Percentiles rank a stretch among this genome's conserved stretches.
phyloP scores from a whole-genome alignment of 768 basidiomycete species.

The Kwoniella pini region DNA sequence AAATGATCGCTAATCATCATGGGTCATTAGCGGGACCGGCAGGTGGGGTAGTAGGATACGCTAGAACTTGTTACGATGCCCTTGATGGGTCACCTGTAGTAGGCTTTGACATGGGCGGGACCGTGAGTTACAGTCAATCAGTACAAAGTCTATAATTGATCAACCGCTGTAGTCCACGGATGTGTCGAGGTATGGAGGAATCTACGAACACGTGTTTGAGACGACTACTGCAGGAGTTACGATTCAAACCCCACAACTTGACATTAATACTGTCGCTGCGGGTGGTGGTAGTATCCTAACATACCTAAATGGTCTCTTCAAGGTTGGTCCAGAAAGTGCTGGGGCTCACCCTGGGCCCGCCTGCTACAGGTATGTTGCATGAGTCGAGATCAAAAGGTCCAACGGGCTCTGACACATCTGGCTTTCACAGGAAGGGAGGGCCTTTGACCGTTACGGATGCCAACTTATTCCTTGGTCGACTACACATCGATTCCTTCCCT shows the following conservation, averaged over 20 bases:
- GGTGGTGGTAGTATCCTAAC: conserved; percentile 88
- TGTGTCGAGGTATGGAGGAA: conserved; percentile 86
- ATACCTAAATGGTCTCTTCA: conserved; percentile 86
- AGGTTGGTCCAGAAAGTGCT: conserved; percentile 73
- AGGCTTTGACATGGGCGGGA: conserved; percentile 65
- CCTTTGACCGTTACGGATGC: conserved; percentile 60
- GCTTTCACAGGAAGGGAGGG: conserved; percentile 83
- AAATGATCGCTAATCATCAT: background rate
- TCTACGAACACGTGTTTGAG: conserved; percentile 74
- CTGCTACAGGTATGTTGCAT: conserved; percentile 18
- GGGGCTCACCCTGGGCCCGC: conserved; percentile 23
- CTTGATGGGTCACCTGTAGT: conserved; percentile 72
- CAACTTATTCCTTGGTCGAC: conserved; percentile 42
- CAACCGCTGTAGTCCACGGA: conserved; percentile 52
- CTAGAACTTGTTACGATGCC: conserved; percentile 84
- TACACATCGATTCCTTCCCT: conserved; percentile 56
- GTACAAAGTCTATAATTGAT: background rate
- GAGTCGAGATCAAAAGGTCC: too few relatives aligned
- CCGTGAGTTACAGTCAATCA: conserved; percentile 56
- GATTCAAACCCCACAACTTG: conserved; percentile 44
- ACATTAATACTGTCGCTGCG: conserved; percentile 58
- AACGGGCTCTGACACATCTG: conserved; percentile 77
- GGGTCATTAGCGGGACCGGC: conserved; percentile 63
- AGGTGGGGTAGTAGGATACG: conserved; percentile 93
- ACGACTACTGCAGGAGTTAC: conserved; percentile 43